Base-by-base conservation (phyloP, 1,284 basidiomycete genomes). In the Phlebopus sp. region DNA sequence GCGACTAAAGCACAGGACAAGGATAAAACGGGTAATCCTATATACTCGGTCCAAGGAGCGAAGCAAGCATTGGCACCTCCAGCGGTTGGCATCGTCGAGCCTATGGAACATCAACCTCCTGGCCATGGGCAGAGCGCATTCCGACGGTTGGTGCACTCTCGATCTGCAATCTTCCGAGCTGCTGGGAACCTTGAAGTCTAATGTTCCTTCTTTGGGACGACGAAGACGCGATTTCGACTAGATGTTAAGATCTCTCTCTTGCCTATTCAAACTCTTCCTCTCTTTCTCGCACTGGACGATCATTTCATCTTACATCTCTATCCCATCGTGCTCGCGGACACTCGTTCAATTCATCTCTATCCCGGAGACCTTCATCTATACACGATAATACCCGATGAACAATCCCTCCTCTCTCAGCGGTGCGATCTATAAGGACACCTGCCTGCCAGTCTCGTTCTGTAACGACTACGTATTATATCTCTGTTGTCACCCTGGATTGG, bases 1-100 rank as follows among this genome's bases (percentile, higher is more conserved):
- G 76, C 76, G 44, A 74, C 69, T 37, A 77, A 77, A 56, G 62
- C 66, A n/a, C 71, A 74, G 52, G 62, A 69, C 43, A 66, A 68
- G 55, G 67, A 71, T 42, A 62, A 66, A 53, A n/a, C 11, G 19
- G 18, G 31, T 3, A 34, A 50, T 14, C 17, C 21, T 18, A 27
- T 37, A 11, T 17, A 27, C 10, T 18, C 25, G 5, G 44, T 37
- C 52, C 46, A 49, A 9, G 30, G 46, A 51, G 55, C 46, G 40
- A 63, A 57, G 49, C 55, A 57, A 57, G 70, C 46, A 55, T 55
- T 55, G n/a, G 62, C 52, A 7, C 62, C 57, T 36, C 55, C 59
- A 44, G 56, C 62, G 7, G 53, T 68, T 51, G 62, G 67, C 51
- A 55, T 66, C 57, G 54, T 65, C 47, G 70, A 70, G 53, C 59